Conservation (phyloP, 768 basidiomycete genomes). For the Podaxis sp. region DNA sequence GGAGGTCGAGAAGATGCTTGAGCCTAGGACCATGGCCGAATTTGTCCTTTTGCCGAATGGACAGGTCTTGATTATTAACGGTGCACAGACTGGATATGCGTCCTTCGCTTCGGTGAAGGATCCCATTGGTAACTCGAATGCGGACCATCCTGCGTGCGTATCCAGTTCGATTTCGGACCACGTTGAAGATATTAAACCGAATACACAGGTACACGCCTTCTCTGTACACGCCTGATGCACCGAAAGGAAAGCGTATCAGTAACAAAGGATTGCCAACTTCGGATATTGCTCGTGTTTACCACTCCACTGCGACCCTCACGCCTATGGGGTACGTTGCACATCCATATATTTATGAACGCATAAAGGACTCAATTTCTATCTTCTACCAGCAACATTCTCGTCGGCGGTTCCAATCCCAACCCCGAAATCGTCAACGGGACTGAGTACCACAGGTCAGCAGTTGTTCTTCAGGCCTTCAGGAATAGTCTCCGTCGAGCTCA, state of each 20-base stretch:
- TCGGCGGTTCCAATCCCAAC: conserved; percentile 50
- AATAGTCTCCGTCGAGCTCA: neutral
- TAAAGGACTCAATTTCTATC: neutral
- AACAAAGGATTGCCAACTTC: conserved; percentile 43
- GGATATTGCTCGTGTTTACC: conserved; percentile 57
- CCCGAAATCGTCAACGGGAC: conserved; percentile 26
- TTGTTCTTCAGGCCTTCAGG: neutral
- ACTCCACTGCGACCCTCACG: conserved; percentile 57
- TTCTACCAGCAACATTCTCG: conserved; percentile 25
- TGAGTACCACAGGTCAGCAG: conserved; percentile 24
- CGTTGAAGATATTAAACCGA: neutral
- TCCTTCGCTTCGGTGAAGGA: conserved; percentile 35
- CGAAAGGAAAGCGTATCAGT: conserved; percentile 46
- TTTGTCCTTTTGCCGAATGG: conserved; percentile 44
- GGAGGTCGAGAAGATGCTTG: conserved; percentile 44
- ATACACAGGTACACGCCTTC: conserved; percentile 35
- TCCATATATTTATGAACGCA: neutral
- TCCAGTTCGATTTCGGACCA: neutral
- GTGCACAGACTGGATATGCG: conserved; percentile 42
- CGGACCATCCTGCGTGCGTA: conserved; percentile 31
- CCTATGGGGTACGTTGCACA: conserved; percentile 45
- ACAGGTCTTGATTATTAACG: conserved; percentile 42
- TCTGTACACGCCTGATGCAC: conserved; percentile 45
- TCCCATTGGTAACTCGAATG: conserved; percentile 28
- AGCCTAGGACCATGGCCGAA: conserved; percentile 38